phyloP scores from a whole-genome alignment of 2,329 filamentous ascomycete genomes.

The Capronia epimyces region DNA sequence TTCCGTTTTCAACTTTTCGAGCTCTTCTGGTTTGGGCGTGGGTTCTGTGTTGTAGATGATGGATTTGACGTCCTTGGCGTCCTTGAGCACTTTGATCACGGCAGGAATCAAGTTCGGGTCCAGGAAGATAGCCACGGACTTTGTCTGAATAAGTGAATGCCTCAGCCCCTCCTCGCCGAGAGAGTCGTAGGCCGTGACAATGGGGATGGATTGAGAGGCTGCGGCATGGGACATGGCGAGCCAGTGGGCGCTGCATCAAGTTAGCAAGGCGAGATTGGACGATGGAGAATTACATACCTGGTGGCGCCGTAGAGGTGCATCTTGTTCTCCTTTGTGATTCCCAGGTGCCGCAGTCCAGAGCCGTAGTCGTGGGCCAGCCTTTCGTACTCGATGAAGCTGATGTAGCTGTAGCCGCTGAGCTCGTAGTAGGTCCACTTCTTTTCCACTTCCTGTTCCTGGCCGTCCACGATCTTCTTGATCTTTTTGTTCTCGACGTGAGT shows the following conservation, averaged over 20 bases:
- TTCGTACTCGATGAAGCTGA: slow-evolving; percentile 75
- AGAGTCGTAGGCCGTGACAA: slow-evolving; percentile 61
- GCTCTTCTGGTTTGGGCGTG: slow-evolving; percentile 44
- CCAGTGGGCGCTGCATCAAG: slow-evolving; percentile 65
- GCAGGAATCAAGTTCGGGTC: slow-evolving; percentile 41
- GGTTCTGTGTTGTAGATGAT: slow-evolving; percentile 52
- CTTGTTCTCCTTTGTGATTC: slow-evolving; percentile 60
- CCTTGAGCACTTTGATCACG: slow-evolving; percentile 49
- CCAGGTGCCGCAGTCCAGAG: slow-evolving; percentile 67
- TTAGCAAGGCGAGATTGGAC: slow-evolving; percentile 13
- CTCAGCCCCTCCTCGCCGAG: slow-evolving; percentile 35
- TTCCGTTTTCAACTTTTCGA: slow-evolving; percentile 47
- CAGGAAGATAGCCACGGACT: slow-evolving; percentile 34
- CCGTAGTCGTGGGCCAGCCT: slow-evolving; percentile 63
- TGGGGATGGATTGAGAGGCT: slow-evolving; percentile 77
- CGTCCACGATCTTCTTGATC: slow-evolving; percentile 81
- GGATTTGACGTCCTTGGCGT: slow-evolving; percentile 48
- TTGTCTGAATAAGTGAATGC: slow-evolving; percentile 34
- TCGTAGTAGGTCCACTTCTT: slow-evolving; percentile 92
- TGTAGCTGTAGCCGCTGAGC: slow-evolving; percentile 68
- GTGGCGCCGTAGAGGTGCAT: slow-evolving; percentile 83
- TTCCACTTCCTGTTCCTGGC: slow-evolving; percentile 70
- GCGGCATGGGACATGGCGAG: slow-evolving; percentile 73
- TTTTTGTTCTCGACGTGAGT: slow-evolving; percentile 81
- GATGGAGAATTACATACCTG: slow-evolving; percentile 47